phyloP scores from a whole-genome alignment of 2,329 filamentous ascomycete species.

The Xenosphaeropsis pyriputrescens region DNA sequence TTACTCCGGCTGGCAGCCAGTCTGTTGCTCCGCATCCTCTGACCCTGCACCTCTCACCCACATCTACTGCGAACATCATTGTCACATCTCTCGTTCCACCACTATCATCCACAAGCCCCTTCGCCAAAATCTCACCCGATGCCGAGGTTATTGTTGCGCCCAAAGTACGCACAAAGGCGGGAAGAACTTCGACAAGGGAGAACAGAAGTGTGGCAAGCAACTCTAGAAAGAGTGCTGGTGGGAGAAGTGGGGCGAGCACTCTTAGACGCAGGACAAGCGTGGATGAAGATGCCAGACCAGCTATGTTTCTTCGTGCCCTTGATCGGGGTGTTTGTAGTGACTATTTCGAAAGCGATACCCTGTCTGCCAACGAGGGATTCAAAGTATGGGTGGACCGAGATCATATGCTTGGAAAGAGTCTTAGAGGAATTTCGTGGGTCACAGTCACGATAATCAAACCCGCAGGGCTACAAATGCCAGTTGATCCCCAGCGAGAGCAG shows the following conservation, averaged over 20 bases:
- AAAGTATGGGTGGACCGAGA: conserved; percentile 80
- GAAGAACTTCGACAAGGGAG: conserved; percentile 47
- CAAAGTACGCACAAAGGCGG: conserved; percentile 63
- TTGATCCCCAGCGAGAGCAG: conserved; percentile 53
- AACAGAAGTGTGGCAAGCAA: conserved; percentile 68
- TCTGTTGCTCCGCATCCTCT: conserved; percentile 56
- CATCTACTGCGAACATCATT: conserved; percentile 84
- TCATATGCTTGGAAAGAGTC: conserved; percentile 51
- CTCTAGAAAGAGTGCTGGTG: conserved; percentile 60
- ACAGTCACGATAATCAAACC: conserved; percentile 79
- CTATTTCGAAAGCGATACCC: conserved; percentile 55
- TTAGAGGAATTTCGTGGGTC: conserved; percentile 66
- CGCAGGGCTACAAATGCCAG: conserved; percentile 55
- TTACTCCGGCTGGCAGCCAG: conserved; percentile 33
- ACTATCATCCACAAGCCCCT: conserved; percentile 51
- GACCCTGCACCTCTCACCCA: conserved; percentile 86
- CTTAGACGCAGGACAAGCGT: conserved; percentile 39
- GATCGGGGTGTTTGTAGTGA: conserved; percentile 55
- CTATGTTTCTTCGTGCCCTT: conserved; percentile 68
- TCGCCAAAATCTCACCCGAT: conserved; percentile 85
- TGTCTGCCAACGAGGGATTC: conserved; percentile 40
- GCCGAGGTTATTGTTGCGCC: conserved; percentile 96
- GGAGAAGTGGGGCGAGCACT: conserved; percentile 60
- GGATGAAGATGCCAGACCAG: conserved; percentile 51
- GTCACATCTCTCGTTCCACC: conserved; percentile 72